Conservation (phyloP, 1,284 basidiomycete genomes). For the Ceratobasidium sp. region DNA sequence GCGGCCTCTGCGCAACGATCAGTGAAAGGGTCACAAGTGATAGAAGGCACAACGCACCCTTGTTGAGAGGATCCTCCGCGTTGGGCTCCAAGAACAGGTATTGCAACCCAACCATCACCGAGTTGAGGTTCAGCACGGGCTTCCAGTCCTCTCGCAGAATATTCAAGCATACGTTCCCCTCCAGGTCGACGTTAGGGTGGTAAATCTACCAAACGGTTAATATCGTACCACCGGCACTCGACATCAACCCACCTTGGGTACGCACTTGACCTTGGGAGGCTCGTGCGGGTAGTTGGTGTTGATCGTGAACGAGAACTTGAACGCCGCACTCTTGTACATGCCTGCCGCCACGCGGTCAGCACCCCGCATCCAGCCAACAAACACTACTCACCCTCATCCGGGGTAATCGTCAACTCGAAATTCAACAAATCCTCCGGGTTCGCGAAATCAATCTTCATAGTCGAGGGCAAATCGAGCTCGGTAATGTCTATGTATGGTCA, state of each 20-base stretch:
- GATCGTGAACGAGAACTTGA: constrained; percentile 93
- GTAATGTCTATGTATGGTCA: constrained; percentile 75
- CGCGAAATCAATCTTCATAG: constrained; percentile 94
- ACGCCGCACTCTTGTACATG: constrained; percentile 96
- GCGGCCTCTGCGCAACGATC: constrained; percentile 78
- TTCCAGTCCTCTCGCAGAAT: constrained; percentile 99
- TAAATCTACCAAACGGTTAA: constrained; percentile 73
- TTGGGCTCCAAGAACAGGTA: constrained; percentile 99
- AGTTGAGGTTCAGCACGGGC: constrained; percentile 95
- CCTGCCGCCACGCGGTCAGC: constrained; percentile 58
- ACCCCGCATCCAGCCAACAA: not conserved
- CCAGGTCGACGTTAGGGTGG: constrained; percentile 97
- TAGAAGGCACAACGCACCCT: constrained; percentile 65
- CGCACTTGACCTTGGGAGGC: constrained; percentile 98
- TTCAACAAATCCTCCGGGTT: constrained; percentile 93
- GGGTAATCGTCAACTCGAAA: constrained; percentile 93
- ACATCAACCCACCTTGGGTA: constrained; percentile 75
- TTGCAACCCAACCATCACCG: constrained; percentile 96
- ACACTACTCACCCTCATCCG: constrained; percentile 83
- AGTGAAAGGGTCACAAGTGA: constrained; percentile 27
- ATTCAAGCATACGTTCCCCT: constrained; percentile 96
- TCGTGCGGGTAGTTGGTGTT: constrained; percentile 99
- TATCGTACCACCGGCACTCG: constrained; percentile 27
- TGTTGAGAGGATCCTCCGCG: constrained; percentile 97
- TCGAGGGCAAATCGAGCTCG: constrained; percentile 93